Percentiles rank a stretch among this genome's conserved stretches.
These are phyloP conservation scores for Phanerochaete carnosa DNA, from an alignment of 768 basidiomycete species.

Conservation along the genomic window DNA sequence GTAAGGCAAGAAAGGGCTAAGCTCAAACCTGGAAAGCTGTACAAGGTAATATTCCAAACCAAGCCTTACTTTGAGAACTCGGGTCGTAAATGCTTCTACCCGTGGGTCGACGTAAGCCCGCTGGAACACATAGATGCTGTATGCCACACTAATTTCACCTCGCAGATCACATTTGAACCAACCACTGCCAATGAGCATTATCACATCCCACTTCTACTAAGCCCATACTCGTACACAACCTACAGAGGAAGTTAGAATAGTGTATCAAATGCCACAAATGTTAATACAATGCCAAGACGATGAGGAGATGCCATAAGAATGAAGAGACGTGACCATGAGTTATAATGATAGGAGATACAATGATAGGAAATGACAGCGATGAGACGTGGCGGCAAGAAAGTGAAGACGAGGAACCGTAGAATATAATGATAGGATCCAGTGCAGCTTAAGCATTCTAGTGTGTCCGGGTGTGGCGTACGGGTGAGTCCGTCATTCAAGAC, in stretches of 20 bases:
- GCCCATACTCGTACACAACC: slow-evolving; percentile 88
- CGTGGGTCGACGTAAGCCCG: slow-evolving; percentile 76
- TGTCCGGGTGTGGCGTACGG: neutral
- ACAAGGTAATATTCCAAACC: slow-evolving; percentile 85
- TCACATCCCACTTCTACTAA: slow-evolving; percentile 89
- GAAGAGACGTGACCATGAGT: neutral
- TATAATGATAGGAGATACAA: neutral
- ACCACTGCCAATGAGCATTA: slow-evolving; percentile 76
- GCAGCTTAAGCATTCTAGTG: neutral
- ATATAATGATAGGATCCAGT: neutral
- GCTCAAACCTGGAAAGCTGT: slow-evolving; percentile 54
- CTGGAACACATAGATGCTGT: neutral
- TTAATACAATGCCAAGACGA: neutral
- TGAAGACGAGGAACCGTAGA: neutral
- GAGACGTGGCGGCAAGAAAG: neutral
- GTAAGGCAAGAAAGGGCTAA: slow-evolving; percentile 36
- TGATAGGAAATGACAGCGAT: neutral
- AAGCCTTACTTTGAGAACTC: slow-evolving; percentile 74
- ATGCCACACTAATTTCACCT: neutral
- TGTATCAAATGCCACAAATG: neutral
- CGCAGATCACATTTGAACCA: slow-evolving; percentile 71
- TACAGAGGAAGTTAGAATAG: slow-evolving; percentile 79
- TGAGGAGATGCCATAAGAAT: neutral
- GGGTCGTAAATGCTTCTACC: slow-evolving; percentile 75
- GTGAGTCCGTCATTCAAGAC: slow-evolving; percentile 25